Base-by-base conservation (phyloP, 2,329 filamentous ascomycete genomes). In the Phialophora macrospora region DNA sequence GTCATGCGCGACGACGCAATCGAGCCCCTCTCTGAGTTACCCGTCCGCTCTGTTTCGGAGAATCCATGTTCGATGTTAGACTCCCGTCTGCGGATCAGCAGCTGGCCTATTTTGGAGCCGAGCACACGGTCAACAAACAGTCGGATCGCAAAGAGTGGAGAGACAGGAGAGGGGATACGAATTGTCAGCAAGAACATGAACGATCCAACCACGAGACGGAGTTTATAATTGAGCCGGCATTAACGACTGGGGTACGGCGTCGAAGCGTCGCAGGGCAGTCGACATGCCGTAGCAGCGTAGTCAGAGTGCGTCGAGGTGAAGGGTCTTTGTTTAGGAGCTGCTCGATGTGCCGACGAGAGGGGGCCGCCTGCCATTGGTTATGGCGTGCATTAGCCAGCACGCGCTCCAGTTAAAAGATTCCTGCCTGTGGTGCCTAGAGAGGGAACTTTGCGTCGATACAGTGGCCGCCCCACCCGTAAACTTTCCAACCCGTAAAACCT, bases 1-100 rank as follows among this genome's bases (percentile, higher is more conserved):
- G 58, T 60, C 48, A 60, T 60, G 58, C 58, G 46, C 44, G 30
- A 24, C 58, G 46, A 52, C 58, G 58, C 58, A 60, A 60, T 60
- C 20, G 30, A 51, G 48, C 48, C 58, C 46, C 48, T 52, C 48
- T 20, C 28, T 32, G 38, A 44, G 6, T 44, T 44, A 20, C 46
- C 58, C 30, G 48, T 34, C 56, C 48, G n/a, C 30, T 30, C 30
- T 30, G 58, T 60, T 20, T 30, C 58, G 41, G 46, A 60, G 48
- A 51, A 32, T 28, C 9, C 20, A 51, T 51, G 48, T 12, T 51
- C 6, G 48, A 51, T 28, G 24, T 51, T 51, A 22, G 20, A 22
- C 7, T 51, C 20, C 48, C 14, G 24, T 38, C 1, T 24, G 56
- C 56, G 26, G 44, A 32, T 28, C 34, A 30, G 57, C 22, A 60